These are phyloP conservation scores for Nakazawaea wyomingensis DNA, from an alignment of 805 yeast species.

Conservation along the genomic window DNA sequence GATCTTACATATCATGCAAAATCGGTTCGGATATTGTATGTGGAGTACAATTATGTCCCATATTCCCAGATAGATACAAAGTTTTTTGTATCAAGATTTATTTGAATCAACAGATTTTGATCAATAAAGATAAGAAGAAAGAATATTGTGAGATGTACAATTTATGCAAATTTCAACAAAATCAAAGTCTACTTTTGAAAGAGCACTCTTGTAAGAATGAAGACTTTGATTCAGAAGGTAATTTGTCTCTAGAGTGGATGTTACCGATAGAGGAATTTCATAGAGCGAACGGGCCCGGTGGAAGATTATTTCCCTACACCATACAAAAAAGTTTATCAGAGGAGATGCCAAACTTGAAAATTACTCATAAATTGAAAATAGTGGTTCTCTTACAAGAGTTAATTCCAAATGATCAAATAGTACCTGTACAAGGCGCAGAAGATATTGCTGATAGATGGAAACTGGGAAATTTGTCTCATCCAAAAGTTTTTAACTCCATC, in stretches of 20 bases:
- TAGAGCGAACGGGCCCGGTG: not conserved
- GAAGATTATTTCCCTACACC: conserved; percentile 20
- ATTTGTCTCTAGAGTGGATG: conserved; percentile 2
- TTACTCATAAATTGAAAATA: conserved; percentile 19
- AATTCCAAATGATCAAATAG: no score
- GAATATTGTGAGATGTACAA: not conserved
- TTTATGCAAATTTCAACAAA: not conserved
- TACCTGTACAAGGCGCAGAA: no score
- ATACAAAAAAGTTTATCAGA: conserved; percentile 1
- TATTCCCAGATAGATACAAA: conserved; percentile 16
- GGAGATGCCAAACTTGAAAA: conserved; percentile 17
- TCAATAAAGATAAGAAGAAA: conserved; percentile 9
- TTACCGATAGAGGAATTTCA: not conserved
- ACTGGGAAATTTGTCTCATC: not conserved
- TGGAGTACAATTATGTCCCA: conserved; percentile 21
- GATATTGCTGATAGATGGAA: no score
- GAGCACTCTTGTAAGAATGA: not conserved
- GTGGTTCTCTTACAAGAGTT: conserved; percentile 11
- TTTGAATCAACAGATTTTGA: conserved; percentile 21
- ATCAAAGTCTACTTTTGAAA: conserved; percentile 17
- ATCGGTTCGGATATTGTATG: conserved; percentile 17
- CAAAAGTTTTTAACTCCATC: not conserved
- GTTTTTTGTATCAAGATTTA: conserved; percentile 19
- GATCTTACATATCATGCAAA: conserved; percentile 17
- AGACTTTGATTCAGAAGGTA: conserved; percentile 8